These are phyloP conservation scores for Myriosclerotinia duriaeana DNA, from an alignment of 2,329 filamentous ascomycete species.

Conservation along the genomic window DNA sequence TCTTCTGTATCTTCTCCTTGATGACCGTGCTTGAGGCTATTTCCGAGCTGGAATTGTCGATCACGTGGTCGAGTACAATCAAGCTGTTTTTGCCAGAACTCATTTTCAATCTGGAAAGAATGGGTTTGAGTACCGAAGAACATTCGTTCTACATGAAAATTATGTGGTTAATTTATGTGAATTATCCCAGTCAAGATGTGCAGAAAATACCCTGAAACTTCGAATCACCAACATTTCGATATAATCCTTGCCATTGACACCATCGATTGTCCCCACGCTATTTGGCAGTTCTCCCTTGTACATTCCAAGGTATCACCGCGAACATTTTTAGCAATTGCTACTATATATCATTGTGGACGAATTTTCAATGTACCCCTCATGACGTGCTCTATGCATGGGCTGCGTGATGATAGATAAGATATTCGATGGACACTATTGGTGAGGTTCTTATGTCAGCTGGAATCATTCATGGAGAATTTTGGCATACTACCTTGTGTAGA, in stretches of 20 bases:
- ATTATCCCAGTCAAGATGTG: not conserved
- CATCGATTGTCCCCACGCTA: conserved; percentile 16
- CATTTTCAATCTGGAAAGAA: conserved; percentile 13
- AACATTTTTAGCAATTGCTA: no score
- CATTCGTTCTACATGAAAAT: not conserved
- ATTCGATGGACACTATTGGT: conserved; percentile 8
- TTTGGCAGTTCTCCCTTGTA: not conserved
- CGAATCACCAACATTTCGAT: conserved; percentile 12
- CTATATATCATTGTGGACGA: not conserved
- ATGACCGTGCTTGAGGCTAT: conserved; percentile 10
- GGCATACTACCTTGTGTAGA: not conserved
- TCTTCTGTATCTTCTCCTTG: conserved; percentile 32
- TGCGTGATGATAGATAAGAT: conserved; percentile 24
- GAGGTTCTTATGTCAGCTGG: not conserved
- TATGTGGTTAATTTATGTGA: conserved; percentile 3
- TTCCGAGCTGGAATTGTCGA: conserved; percentile 7
- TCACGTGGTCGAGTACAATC: conserved; percentile 15
- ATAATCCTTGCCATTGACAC: conserved; percentile 25
- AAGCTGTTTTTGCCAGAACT: conserved; percentile 16
- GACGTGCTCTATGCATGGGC: conserved; percentile 20
- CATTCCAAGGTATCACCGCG: not conserved
- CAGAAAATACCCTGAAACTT: not conserved
- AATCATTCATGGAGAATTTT: not conserved
- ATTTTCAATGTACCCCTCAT: conserved; percentile 22
- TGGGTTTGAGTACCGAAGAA: not conserved